Base-by-base conservation (phyloP, 805 yeast genomes). In the Metschnikowia anglica region DNA sequence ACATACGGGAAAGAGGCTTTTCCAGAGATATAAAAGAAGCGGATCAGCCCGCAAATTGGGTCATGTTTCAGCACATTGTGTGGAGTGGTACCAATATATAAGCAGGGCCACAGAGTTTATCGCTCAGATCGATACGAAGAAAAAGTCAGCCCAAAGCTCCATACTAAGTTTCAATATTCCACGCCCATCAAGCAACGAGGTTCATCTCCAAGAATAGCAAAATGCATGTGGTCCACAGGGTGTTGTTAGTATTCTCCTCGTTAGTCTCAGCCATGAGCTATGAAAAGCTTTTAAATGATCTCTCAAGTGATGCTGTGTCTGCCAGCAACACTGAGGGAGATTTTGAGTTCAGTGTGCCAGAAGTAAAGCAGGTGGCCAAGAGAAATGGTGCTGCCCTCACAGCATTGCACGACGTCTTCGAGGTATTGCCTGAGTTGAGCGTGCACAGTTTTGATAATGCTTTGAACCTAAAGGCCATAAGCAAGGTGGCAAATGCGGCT, bases 371-470 rank as follows among this genome's bases (percentile, higher is more conserved):
- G 11, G 8, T 23, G 17, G 21, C 7, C 12, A 37, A 37, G 13
- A 37, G 40, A 37, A 24, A 16, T 8, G 29, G 15, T 4, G 11
- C 11, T 5, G 11, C 34, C 9, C 5, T 15, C 6, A 5, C 12
- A 11, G 13, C 7, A 15, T 23, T 37, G 18, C 16, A 16, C 28
- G 34, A 37, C 8, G 12, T 9, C 3, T 15, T 37, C 17, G 8
- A 19, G 3, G 9, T 9, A 8, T 21, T 37, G 11, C 40, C 40
- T 11, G 40, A 15, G 8, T 29, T 37, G 28, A 23, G 7, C 11
- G 15, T 37, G 16, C 29, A 37, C 32, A 37, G 40, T 28, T 28
- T 19, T 11, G 40, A 37, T 23, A 37, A 29, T 16, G 34, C 29
- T 9, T 6, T 7, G 12, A 21, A 21, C 4, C 40, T 37, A 20